Percentiles rank a stretch among this genome's conserved stretches.
Evolutionary conservation across 768 basidiomycete genomes (phyloP).

Genomic region (Boletus tomentosulus): DNA sequence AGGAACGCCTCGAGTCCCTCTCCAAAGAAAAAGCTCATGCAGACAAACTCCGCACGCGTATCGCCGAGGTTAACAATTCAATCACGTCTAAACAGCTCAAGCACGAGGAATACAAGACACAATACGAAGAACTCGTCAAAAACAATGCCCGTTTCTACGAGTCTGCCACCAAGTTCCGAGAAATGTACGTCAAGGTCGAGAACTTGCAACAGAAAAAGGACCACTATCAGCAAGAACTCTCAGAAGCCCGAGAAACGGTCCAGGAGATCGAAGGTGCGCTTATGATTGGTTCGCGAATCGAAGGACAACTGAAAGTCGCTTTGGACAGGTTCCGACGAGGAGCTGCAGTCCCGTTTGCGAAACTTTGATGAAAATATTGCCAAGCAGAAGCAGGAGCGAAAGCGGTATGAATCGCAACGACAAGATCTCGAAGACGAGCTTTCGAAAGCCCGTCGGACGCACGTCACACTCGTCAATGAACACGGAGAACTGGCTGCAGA

Average conservation of each 20-base stretch:
- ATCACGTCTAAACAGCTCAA: conserved; percentile 72
- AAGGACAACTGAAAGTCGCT: neutral
- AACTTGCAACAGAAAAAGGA: conserved; percentile 57
- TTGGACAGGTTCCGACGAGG: conserved; percentile 63
- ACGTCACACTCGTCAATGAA: conserved; percentile 52
- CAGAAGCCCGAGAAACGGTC: conserved; percentile 57
- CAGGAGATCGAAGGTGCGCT: conserved; percentile 58
- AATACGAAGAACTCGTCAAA: conserved; percentile 60
- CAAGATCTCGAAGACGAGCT: conserved; percentile 65
- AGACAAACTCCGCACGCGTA: conserved; percentile 71
- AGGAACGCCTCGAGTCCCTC: conserved; percentile 76
- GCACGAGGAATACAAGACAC: conserved; percentile 63
- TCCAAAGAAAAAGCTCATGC: conserved; percentile 80
- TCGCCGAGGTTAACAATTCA: conserved; percentile 53
- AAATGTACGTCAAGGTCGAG: conserved; percentile 71
- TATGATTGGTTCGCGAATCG: neutral
- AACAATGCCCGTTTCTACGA: conserved; percentile 81
- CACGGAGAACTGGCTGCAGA: conserved; percentile 72
- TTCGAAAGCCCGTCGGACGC: conserved; percentile 41
- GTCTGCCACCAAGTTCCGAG: conserved; percentile 78
- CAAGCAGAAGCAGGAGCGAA: conserved; percentile 46
- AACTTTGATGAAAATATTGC: conserved; percentile 59
- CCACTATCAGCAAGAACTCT: conserved; percentile 58
- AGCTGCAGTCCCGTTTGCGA: conserved; percentile 52
- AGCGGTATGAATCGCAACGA: conserved; percentile 45